Evolutionary conservation across 2,329 filamentous ascomycete species (phyloP).

Genomic region (Verticillium alfalfae): DNA sequence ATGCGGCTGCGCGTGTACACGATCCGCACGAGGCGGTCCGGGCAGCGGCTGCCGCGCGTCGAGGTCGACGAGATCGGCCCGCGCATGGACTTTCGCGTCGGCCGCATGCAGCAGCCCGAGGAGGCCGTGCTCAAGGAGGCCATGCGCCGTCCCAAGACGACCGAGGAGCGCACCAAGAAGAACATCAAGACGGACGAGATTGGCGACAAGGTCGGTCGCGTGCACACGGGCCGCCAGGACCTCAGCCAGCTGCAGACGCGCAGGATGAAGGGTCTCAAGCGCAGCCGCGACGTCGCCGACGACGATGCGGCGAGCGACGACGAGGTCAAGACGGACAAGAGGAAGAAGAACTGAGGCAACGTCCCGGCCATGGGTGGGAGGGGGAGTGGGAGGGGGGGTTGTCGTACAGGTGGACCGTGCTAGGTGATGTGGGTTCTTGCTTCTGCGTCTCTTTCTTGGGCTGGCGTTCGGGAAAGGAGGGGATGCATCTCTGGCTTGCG

Average conservation of each 20-base stretch:
- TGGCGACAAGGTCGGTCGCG: constrained; percentile 92
- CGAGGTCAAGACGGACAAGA: constrained; percentile 27
- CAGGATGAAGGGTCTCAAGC: constrained; percentile 99
- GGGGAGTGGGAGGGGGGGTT: background rate
- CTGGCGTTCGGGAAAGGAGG: background rate
- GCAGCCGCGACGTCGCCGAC: constrained; percentile 58
- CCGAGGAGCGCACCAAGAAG: constrained; percentile 83
- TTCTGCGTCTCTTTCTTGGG: background rate
- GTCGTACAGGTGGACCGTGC: no score
- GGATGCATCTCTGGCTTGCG: background rate
- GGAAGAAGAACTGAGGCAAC: constrained; percentile 1
- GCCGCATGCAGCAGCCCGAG: constrained; percentile 74
- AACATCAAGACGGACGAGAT: constrained; percentile 88
- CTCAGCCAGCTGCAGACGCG: constrained; percentile 82
- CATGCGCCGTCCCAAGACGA: constrained; percentile 74
- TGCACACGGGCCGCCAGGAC: constrained; percentile 89
- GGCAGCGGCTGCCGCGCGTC: constrained; percentile 80
- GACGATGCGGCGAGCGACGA: constrained; percentile 44
- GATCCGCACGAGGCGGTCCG: constrained; percentile 78
- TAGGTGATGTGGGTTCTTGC: no score
- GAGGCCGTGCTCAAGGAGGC: constrained; percentile 80
- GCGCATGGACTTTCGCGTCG: constrained; percentile 84
- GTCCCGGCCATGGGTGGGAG: background rate
- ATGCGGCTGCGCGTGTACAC: constrained; percentile 76
- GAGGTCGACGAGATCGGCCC: constrained; percentile 96